Conservation (phyloP, 1,284 basidiomycete genomes). For the Marasmius tenuissimus region DNA sequence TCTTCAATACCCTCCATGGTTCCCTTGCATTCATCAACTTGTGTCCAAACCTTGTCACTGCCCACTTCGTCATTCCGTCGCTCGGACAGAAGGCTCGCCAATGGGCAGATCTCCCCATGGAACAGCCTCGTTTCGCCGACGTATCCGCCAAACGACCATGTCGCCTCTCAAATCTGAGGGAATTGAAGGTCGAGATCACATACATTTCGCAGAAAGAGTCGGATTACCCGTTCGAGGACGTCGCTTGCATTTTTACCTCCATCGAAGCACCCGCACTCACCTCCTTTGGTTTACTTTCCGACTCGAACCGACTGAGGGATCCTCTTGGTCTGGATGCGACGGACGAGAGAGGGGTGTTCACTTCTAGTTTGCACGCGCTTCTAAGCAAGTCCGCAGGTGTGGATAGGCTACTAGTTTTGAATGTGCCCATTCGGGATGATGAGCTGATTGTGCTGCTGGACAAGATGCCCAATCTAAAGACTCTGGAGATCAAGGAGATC, state of each 20-base stretch:
- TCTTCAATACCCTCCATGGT: no score
- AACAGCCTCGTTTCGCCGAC: no score
- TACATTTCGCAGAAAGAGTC: not conserved
- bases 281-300: not conserved
- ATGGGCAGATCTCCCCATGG: no score
- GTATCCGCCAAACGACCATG: not conserved
- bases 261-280: not conserved
- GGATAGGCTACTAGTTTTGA: not conserved
- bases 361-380: not conserved
- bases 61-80: no score
- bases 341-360: not conserved
- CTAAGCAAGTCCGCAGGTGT: not conserved
- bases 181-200: not conserved
- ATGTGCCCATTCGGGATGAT: not conserved
- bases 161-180: not conserved
- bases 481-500: not conserved
- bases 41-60: no score
- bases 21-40: no score
- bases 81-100: no score
- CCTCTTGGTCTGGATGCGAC: not conserved
- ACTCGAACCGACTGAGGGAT: not conserved
- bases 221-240: not conserved
- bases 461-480: not conserved
- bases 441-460: not conserved
- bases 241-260: not conserved